Evolutionary conservation across 345 rosid species (phyloP).

Genomic region (Turritis glabra): DNA sequence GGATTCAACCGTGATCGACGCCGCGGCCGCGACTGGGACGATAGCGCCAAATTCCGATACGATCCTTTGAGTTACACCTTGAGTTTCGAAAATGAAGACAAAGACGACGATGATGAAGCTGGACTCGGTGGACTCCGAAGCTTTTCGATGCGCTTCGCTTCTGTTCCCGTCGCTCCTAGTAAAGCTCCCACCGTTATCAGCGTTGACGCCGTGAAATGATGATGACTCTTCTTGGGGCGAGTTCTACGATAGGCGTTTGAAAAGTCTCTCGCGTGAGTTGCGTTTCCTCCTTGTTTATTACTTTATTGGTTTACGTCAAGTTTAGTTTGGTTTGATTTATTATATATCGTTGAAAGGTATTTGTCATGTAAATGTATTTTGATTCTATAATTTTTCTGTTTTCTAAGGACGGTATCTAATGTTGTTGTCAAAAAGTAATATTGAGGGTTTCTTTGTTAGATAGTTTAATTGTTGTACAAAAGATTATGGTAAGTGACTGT

Average conservation of each 20-base stretch:
- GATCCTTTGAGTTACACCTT: conserved; percentile 63
- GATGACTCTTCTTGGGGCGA: background rate
- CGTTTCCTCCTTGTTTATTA: conserved; percentile 17
- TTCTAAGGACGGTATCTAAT: background rate
- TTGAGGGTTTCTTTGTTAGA: too few relatives aligned
- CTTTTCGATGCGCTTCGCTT: conserved; percentile 64
- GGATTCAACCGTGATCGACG: conserved; percentile 59
- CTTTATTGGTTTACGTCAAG: background rate
- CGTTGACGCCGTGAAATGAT: conserved; percentile 17
- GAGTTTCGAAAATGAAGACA: conserved; percentile 67
- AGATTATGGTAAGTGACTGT: too few relatives aligned
- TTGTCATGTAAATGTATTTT: conserved; percentile 2
- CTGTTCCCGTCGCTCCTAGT: conserved; percentile 33
- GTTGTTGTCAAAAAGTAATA: too few relatives aligned
- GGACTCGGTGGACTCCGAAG: conserved; percentile 41
- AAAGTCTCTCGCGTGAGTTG: conserved; percentile 18
- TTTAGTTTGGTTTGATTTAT: conserved; percentile 5
- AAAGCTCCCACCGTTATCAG: conserved; percentile 7
- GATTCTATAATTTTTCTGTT: background rate
- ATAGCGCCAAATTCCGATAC: conserved; percentile 15
- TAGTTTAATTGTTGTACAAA: too few relatives aligned
- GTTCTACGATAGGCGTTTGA: conserved; percentile 13
- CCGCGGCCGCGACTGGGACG: conserved; percentile 15
- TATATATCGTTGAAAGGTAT: background rate
- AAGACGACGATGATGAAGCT: conserved; percentile 28